Base-by-base conservation (phyloP, 164 flowering plant species). In the Dillenia turbinata region DNA sequence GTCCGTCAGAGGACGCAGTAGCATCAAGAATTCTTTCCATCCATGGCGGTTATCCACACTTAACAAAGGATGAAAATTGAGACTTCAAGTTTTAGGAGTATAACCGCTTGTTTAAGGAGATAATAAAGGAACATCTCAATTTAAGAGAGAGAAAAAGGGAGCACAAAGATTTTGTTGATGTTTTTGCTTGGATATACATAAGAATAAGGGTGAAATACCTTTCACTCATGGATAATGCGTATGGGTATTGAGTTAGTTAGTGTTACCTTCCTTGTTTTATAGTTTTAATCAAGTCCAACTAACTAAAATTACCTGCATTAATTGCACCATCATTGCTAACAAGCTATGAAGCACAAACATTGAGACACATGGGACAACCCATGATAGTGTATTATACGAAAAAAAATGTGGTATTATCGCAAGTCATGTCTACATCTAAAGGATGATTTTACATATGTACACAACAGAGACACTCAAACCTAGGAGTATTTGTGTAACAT, bases 21-120 rank as follows among this genome's bases (percentile, higher is more conserved):
- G 80, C 12, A 86, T n/a, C n/a, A 79, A 11, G 90, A 88, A 59
- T 83, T 77, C 71, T 82, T 88, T 61, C 94, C 90, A 14, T 79
- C 79, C 12, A 54, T 77, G 75, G 85, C 75, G 47, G 81, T 78
- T 59, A 43, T 85, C 1, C 59, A 75, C 51, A 65, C 16, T 1
- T 14, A 83, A 44, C 79, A 78, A 6, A 88, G 93, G 5, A 55
- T 65, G 56, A n/a, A 71, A 71, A 57, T 19, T 70, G 2, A 73
- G 75, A 54, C 82, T 83, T 9, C 61, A 57, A 26, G 1, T 75
- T 64, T 49, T 50, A 43, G 6, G 65, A 70, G 2, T 73, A 85
- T 43, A 86, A 88, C 62, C n/a, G 26, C 17, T 64, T 86, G 22
- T 79, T 78, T 13, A 76, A 76, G 11, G 69, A 73, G 53, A 51